Percentiles rank a stretch among this genome's conserved stretches.
phyloP scores from a whole-genome alignment of 345 rosid species.

The Aegle marmelos region DNA sequence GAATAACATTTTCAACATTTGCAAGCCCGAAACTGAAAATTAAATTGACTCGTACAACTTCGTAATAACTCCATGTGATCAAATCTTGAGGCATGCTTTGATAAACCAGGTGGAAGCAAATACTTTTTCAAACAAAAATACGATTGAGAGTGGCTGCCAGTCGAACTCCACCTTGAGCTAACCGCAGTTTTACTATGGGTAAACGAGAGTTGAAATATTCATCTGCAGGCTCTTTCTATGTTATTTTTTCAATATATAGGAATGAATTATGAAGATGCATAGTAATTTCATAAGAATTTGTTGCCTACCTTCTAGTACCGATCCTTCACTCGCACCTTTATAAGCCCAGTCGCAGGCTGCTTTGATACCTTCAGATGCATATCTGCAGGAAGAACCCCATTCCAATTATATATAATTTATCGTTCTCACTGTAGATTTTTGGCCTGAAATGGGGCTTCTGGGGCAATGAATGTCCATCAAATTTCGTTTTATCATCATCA shows the following conservation, averaged over 20 bases:
- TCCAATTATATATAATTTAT: background rate
- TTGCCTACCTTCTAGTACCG: constrained; percentile 53
- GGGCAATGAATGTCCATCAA: background rate
- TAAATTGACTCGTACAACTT: no score
- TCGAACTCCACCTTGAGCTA: constrained; percentile 90
- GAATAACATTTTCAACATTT: background rate
- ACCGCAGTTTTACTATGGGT: constrained; percentile 52
- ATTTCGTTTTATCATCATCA: no score
- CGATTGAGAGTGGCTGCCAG: constrained; percentile 81
- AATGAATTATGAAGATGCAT: background rate
- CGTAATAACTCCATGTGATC: background rate
- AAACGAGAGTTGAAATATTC: constrained; percentile 71
- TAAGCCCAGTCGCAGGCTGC: constrained; percentile 94
- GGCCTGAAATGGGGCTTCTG: background rate
- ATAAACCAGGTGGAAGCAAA: background rate
- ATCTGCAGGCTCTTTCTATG: constrained; percentile 40
- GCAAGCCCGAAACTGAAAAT: background rate
- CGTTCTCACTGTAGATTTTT: background rate
- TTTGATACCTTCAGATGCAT: constrained; percentile 78
- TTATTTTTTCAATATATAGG: constrained; percentile 7
- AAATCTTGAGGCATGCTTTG: background rate
- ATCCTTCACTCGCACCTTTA: constrained; percentile 59
- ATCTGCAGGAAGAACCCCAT: constrained; percentile 32
- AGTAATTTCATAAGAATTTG: background rate
- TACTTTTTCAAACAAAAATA: constrained; percentile 38